Evolutionary conservation across 2,329 filamentous ascomycete species (phyloP).

Genomic region (Paraconiothyrium brasiliense): DNA sequence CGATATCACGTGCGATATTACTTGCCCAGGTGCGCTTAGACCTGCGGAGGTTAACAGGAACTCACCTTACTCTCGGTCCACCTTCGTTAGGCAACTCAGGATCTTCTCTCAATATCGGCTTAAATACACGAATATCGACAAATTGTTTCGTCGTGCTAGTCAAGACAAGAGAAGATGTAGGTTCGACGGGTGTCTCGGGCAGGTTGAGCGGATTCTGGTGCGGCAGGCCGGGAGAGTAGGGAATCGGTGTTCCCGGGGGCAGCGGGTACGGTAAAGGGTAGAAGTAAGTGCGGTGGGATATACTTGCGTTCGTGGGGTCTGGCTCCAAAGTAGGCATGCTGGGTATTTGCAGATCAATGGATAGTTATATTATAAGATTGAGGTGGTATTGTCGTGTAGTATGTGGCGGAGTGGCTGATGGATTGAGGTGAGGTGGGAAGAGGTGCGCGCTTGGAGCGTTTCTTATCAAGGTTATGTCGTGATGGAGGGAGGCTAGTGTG

Average conservation of each 20-base stretch:
- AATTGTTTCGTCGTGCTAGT: slow-evolving; percentile 67
- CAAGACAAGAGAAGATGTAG: slow-evolving; percentile 71
- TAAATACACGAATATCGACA: slow-evolving; percentile 68
- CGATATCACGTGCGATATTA: not conserved
- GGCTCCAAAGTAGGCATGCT: slow-evolving; percentile 3
- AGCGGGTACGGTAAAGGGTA: slow-evolving; percentile 61
- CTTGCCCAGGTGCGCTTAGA: too few species aligned
- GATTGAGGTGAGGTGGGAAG: not conserved
- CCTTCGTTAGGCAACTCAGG: slow-evolving; percentile 34
- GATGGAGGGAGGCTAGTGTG: not conserved
- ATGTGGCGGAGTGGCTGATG: not conserved
- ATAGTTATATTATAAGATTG: not conserved
- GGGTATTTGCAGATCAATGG: slow-evolving; percentile 16
- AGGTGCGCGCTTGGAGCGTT: not conserved
- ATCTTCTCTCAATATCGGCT: slow-evolving; percentile 23
- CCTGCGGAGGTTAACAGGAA: not conserved
- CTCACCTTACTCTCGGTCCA: slow-evolving; percentile 37
- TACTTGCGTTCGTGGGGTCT: slow-evolving; percentile 38
- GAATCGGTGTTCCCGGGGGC: slow-evolving; percentile 32
- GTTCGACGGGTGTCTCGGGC: slow-evolving; percentile 54
- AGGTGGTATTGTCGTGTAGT: not conserved
- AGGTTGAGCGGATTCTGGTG: slow-evolving; percentile 37
- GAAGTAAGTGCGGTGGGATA: slow-evolving; percentile 69
- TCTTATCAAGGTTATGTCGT: not conserved
- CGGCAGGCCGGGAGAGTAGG: slow-evolving; percentile 41